A percentile compares a stretch with the other conserved stretches of the same genome.
phyloP scores from a whole-genome alignment of 352 stramenopile species.

The Phytophthora sp. region DNA sequence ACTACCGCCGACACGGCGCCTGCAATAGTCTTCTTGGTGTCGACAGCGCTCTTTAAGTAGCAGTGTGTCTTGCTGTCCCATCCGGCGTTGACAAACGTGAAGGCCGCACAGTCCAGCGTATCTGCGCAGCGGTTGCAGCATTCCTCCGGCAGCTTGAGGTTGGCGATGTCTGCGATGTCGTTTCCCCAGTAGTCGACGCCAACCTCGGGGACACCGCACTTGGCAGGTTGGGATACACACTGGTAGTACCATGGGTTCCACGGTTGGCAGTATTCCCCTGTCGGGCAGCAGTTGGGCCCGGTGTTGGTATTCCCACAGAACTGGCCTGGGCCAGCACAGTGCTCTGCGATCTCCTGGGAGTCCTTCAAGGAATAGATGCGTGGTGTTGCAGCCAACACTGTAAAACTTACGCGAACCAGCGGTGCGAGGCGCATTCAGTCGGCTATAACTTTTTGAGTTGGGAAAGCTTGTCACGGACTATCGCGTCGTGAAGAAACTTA shows the following conservation, averaged over 20 bases:
- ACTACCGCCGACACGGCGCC: slow-evolving; percentile 33
- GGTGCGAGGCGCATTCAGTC: too few relatives aligned
- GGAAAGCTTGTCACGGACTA: too few relatives aligned
- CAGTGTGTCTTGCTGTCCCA: slow-evolving; percentile 33
- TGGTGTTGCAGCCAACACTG: too few relatives aligned
- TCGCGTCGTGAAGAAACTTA: too few relatives aligned
- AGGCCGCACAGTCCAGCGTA: slow-evolving; percentile 18
- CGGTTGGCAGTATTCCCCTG: slow-evolving; percentile 45
- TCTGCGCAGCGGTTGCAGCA: slow-evolving; percentile 23
- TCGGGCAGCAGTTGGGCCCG: neutral
- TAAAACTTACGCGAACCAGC: too few relatives aligned
- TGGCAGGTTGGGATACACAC: slow-evolving; percentile 31
- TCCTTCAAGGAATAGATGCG: neutral
- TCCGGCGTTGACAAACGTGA: slow-evolving; percentile 36
- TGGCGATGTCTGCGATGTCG: slow-evolving; percentile 38
- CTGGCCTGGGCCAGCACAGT: neutral
- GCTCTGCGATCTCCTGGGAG: neutral
- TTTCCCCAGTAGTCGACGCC: slow-evolving; percentile 46
- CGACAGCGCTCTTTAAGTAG: slow-evolving; percentile 33
- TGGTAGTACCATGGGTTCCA: slow-evolving; percentile 51
- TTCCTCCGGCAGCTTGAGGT: slow-evolving; percentile 8
- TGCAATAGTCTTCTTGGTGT: slow-evolving; percentile 8
- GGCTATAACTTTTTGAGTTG: too few relatives aligned
- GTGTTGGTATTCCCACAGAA: neutral
- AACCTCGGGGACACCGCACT: slow-evolving; percentile 33